Evolutionary conservation across 2,329 filamentous ascomycete genomes (phyloP).

Genomic region (Fusarium equiseti): DNA sequence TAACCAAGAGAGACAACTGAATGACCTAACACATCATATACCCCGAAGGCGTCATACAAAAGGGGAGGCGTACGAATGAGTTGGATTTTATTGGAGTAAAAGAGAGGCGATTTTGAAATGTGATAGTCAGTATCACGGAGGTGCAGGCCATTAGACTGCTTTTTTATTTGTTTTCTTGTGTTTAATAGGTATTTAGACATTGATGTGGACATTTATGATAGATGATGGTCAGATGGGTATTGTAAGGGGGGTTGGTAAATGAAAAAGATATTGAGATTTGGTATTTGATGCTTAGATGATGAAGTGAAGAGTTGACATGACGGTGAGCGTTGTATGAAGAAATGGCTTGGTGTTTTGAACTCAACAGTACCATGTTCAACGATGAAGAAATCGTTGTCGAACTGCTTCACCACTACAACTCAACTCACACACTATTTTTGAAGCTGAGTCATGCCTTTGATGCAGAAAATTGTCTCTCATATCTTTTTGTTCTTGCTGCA

Average conservation of each 20-base stretch:
- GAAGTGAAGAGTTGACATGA: background rate
- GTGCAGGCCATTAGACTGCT: conserved; percentile 34
- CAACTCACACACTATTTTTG: no score
- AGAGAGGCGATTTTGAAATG: conserved; percentile 24
- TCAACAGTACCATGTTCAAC: background rate
- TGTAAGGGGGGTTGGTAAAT: background rate
- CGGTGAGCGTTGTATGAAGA: no score
- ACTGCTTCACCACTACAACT: background rate
- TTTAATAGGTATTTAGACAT: conserved; percentile 43
- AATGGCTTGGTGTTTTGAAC: background rate
- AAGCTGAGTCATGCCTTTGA: no score
- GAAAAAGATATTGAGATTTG: background rate
- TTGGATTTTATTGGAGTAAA: conserved; percentile 39
- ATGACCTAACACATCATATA: conserved; percentile 13
- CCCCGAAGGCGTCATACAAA: background rate
- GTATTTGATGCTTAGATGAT: background rate
- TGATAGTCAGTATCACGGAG: conserved; percentile 20
- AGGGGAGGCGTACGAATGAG: conserved; percentile 23
- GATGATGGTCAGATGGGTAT: conserved; percentile 16
- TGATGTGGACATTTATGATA: conserved; percentile 43
- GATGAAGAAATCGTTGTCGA: background rate
- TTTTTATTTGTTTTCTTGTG: conserved; percentile 21
- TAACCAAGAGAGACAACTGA: background rate
- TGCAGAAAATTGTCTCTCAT: background rate
- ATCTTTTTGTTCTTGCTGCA: background rate